Conservation (phyloP, 148 eudicot genomes). For the Fagopyrum esculentum region DNA sequence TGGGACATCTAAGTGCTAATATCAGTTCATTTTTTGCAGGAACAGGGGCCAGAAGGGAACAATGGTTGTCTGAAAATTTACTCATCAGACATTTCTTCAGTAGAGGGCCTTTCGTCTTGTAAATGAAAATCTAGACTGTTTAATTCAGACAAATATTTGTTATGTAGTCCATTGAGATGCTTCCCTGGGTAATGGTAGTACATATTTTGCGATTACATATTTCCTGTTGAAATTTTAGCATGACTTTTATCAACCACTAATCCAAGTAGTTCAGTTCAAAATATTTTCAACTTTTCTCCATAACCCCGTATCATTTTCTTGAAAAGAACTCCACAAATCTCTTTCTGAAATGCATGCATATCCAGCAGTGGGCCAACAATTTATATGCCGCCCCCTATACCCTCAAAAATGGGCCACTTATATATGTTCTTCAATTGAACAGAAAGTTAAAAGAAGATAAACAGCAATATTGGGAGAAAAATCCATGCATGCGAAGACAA, state of each 20-base stretch:
- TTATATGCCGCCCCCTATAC: background rate
- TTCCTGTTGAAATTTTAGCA: background rate
- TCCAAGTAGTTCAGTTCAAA: background rate
- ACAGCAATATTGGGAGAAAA: background rate
- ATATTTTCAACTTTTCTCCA: background rate
- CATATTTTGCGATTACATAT: background rate
- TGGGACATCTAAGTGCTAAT: background rate
- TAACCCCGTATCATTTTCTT: background rate
- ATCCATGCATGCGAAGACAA: slow-evolving; percentile 13
- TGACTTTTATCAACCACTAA: background rate
- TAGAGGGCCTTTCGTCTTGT: background rate
- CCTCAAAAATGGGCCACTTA: background rate
- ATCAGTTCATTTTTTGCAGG: background rate
- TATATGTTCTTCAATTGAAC: background rate
- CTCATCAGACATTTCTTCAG: background rate
- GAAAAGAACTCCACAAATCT: background rate
- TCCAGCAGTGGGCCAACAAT: background rate
- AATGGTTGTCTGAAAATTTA: background rate
- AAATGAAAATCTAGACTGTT: background rate
- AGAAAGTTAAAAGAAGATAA: background rate
- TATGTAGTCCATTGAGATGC: background rate
- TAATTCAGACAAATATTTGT: background rate
- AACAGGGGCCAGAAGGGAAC: background rate
- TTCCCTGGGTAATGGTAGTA: background rate
- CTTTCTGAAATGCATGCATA: background rate